Percentiles rank a stretch among this genome's conserved stretches.
phyloP scores from a whole-genome alignment of 495 filamentous ascomycete genomes.

The Amphirosellinia nigrospora region DNA sequence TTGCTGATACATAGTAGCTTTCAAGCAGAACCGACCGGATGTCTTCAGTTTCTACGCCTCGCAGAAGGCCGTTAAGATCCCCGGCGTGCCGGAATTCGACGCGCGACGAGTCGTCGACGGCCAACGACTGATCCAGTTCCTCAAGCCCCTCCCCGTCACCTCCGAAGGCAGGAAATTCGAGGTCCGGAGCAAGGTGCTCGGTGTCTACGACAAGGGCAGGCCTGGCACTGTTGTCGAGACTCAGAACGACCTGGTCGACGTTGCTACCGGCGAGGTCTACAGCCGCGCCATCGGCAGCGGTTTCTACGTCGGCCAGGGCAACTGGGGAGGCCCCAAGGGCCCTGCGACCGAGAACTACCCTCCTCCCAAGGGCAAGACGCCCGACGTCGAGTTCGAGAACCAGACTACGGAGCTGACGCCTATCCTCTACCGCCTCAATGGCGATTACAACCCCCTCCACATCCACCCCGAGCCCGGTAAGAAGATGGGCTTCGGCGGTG shows the following conservation, averaged over 20 bases:
- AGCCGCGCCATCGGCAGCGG: slow-evolving; percentile 67
- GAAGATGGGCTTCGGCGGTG: slow-evolving; percentile 89
- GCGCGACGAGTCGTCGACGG: slow-evolving; percentile 78
- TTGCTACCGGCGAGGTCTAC: slow-evolving; percentile 72
- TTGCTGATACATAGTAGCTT: slow-evolving; percentile 56
- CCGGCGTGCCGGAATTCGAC: slow-evolving; percentile 80
- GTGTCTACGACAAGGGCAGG: slow-evolving; percentile 92
- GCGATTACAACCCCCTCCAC: slow-evolving; percentile 92
- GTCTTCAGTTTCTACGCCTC: slow-evolving; percentile 86
- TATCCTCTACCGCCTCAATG: slow-evolving; percentile 81
- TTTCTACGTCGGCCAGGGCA: slow-evolving; percentile 84
- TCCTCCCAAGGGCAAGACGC: slow-evolving; percentile 70
- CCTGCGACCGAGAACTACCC: slow-evolving; percentile 76
- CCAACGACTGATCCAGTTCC: slow-evolving; percentile 78
- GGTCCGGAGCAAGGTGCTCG: slow-evolving; percentile 77
- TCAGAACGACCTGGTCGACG: slow-evolving; percentile 77
- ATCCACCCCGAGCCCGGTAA: slow-evolving; percentile 80
- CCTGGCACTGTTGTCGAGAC: slow-evolving; percentile 82
- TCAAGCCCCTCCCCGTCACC: slow-evolving; percentile 77
- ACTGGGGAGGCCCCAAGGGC: slow-evolving; percentile 91
- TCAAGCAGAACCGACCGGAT: slow-evolving; percentile 78
- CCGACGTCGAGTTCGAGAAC: slow-evolving; percentile 74
- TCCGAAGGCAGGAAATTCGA: slow-evolving; percentile 77
- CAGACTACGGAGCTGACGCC: slow-evolving; percentile 74
- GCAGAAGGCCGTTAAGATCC: slow-evolving; percentile 65